Conservation (phyloP, 257 asterid genomes). For the Lavandula angustifolia region DNA sequence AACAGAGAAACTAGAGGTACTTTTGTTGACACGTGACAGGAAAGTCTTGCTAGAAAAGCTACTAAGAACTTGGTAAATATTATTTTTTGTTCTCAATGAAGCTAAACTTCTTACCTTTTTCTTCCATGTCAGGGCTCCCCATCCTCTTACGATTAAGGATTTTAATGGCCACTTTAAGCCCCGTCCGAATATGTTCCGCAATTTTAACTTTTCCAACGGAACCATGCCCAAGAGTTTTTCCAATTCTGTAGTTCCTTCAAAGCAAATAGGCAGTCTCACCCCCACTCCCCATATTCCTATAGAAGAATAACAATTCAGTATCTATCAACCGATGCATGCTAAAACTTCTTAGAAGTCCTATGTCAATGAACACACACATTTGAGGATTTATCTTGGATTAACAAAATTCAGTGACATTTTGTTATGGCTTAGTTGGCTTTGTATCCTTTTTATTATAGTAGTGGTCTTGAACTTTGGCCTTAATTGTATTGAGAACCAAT, state of each 20-base stretch:
- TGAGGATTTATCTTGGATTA: too few relatives aligned
- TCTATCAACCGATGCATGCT: conserved; percentile 11
- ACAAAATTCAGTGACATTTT: too few relatives aligned
- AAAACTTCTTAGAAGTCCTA: conserved; percentile 8
- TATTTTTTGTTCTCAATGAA: conserved; percentile 21
- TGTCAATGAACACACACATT: too few relatives aligned
- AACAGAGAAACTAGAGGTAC: conserved; percentile 7
- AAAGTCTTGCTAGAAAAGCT: conserved; percentile 4
- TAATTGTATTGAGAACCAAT: too few relatives aligned
- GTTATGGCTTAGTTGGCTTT: too few relatives aligned
- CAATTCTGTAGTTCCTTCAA: conserved; percentile 72
- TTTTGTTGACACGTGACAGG: conserved; percentile 7
- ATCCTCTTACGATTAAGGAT: conserved; percentile 86
- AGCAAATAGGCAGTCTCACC: conserved; percentile 48
- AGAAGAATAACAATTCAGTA: conserved; percentile 8
- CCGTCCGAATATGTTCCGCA: conserved; percentile 87
- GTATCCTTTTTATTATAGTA: too few relatives aligned
- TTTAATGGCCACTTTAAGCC: conserved; percentile 92
- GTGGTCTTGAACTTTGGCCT: too few relatives aligned
- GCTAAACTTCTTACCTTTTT: conserved; percentile 58
- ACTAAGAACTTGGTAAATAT: background rate
- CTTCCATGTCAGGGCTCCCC: conserved; percentile 92
- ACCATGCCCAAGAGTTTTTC: conserved; percentile 96
- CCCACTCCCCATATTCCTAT: conserved; percentile 65
- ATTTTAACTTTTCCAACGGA: conserved; percentile 94